phyloP scores from a whole-genome alignment of 768 basidiomycete species.

The Strobilomyces confusus region DNA sequence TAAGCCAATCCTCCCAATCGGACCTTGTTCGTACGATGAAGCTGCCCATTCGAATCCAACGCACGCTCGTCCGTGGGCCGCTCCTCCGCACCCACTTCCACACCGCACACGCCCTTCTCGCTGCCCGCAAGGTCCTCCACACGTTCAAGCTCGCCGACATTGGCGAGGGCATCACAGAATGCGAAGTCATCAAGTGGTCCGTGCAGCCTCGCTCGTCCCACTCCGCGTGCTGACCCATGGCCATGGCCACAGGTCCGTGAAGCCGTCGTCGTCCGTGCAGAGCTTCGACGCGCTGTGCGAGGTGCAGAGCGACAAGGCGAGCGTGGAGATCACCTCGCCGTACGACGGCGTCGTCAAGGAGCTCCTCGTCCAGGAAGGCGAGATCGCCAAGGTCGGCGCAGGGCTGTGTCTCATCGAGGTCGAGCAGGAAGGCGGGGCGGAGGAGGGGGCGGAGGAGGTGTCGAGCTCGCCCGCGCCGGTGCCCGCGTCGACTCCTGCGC shows the following conservation, averaged over 20 bases:
- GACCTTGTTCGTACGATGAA: conserved; percentile 9
- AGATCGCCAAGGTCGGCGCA: conserved; percentile 78
- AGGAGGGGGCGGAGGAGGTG: neutral
- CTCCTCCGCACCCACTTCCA: conserved; percentile 36
- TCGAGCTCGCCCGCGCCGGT: neutral
- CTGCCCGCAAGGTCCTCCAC: conserved; percentile 39
- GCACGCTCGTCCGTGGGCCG: conserved; percentile 24
- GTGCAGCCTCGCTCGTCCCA: conserved; percentile 20
- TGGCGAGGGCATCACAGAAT: conserved; percentile 89
- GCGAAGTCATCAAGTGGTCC: conserved; percentile 84
- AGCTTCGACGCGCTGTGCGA: conserved; percentile 77
- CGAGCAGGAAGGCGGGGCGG: conserved; percentile 46
- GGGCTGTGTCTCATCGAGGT: conserved; percentile 78
- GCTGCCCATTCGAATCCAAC: conserved; percentile 15
- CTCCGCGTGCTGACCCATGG: conserved; percentile 9
- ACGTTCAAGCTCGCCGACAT: conserved; percentile 81
- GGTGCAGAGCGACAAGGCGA: conserved; percentile 88
- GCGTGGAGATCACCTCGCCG: conserved; percentile 87
- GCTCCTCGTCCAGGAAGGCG: conserved; percentile 73
- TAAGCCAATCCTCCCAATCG: conserved; percentile 1
- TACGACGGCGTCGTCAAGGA: conserved; percentile 73
- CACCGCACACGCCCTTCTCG: conserved; percentile 27
- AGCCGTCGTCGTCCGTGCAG: conserved; percentile 45
- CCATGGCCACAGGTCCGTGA: conserved; percentile 51
- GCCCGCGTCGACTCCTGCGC: too few relatives aligned